These are phyloP conservation scores for Ploettnerulaceae sp. DNA, from an alignment of 2,329 filamentous ascomycete species.

Conservation along the genomic window DNA sequence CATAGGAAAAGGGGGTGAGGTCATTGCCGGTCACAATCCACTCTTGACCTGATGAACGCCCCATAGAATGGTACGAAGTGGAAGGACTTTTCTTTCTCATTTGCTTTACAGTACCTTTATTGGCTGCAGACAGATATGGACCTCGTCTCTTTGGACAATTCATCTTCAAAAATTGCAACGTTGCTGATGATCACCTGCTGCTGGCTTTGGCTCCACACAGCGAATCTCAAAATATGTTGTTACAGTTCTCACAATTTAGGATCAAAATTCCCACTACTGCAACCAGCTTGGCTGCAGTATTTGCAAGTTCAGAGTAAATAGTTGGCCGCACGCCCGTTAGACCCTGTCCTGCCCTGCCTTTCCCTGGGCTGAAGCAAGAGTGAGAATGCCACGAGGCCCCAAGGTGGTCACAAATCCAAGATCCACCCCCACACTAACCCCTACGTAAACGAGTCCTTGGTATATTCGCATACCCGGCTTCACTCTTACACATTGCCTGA, in stretches of 20 bases:
- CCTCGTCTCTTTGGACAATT: slow-evolving; percentile 2
- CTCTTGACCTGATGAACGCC: slow-evolving; percentile 7
- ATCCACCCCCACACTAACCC: slow-evolving; percentile 22
- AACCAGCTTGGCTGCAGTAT: slow-evolving; percentile 4
- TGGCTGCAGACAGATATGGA: background rate
- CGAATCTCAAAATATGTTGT: slow-evolving; percentile 19
- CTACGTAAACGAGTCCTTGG: too few relatives aligned
- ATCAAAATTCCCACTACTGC: slow-evolving; percentile 13
- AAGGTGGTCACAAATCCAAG: slow-evolving; percentile 13
- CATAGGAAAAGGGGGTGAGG: slow-evolving; percentile 11
- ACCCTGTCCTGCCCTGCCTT: background rate
- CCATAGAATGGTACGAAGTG: too few relatives aligned
- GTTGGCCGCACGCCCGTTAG: slow-evolving; percentile 20
- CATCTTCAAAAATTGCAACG: slow-evolving; percentile 13
- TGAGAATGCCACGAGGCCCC: slow-evolving; percentile 22
- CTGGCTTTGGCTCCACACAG: slow-evolving; percentile 4
- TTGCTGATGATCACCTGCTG: slow-evolving; percentile 17
- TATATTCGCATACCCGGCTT: background rate
- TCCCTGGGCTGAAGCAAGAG: slow-evolving; percentile 13
- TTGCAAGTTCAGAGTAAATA: background rate
- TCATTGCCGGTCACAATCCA: slow-evolving; percentile 1
- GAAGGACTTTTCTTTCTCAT: too few relatives aligned
- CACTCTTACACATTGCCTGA: slow-evolving; percentile 1
- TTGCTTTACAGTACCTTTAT: too few relatives aligned
- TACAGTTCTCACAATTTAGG: slow-evolving; percentile 17